These are phyloP conservation scores for Cytospora schulzeri DNA, from an alignment of 2,329 filamentous ascomycete species.

Conservation along the genomic window DNA sequence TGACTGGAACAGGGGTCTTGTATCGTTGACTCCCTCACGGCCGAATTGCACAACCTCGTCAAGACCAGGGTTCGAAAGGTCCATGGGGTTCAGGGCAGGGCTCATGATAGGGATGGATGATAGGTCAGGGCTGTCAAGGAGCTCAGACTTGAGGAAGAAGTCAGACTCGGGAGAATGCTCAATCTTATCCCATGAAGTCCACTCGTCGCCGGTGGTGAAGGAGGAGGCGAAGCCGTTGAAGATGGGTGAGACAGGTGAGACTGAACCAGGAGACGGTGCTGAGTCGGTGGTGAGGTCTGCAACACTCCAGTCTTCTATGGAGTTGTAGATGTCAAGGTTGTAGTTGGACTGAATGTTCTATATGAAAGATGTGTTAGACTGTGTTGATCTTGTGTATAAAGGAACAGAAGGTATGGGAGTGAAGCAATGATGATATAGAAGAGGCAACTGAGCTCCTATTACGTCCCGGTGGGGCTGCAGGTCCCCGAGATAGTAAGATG, in stretches of 20 bases:
- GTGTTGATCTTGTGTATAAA: neutral
- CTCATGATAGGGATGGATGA: constrained; percentile 34
- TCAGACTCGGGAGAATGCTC: constrained; percentile 36
- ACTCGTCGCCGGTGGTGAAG: constrained; percentile 36
- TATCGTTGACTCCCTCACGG: constrained; percentile 33
- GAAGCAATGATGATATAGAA: constrained; percentile 5
- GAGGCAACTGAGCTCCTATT: neutral
- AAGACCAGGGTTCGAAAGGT: constrained; percentile 32
- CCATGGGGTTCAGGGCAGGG: constrained; percentile 41
- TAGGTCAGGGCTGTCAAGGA: constrained; percentile 36
- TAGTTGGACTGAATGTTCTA: constrained; percentile 18
- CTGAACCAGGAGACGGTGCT: constrained; percentile 37
- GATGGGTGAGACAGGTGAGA: constrained; percentile 36
- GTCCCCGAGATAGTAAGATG: constrained; percentile 4
- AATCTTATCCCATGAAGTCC: constrained; percentile 37
- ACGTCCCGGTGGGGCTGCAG: constrained; percentile 16
- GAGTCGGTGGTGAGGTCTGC: constrained; percentile 41
- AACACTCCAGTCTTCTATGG: constrained; percentile 35
- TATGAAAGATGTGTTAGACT: neutral
- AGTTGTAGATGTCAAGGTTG: constrained; percentile 30
- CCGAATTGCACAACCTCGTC: constrained; percentile 32
- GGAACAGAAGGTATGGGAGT: neutral
- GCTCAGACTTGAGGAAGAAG: constrained; percentile 38
- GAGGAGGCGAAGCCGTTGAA: constrained; percentile 37
- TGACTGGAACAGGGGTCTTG: constrained; percentile 34